These are phyloP conservation scores for Coemansia sp. DNA, from an alignment of 192 early-diverging fungal species.

Conservation along the genomic window DNA sequence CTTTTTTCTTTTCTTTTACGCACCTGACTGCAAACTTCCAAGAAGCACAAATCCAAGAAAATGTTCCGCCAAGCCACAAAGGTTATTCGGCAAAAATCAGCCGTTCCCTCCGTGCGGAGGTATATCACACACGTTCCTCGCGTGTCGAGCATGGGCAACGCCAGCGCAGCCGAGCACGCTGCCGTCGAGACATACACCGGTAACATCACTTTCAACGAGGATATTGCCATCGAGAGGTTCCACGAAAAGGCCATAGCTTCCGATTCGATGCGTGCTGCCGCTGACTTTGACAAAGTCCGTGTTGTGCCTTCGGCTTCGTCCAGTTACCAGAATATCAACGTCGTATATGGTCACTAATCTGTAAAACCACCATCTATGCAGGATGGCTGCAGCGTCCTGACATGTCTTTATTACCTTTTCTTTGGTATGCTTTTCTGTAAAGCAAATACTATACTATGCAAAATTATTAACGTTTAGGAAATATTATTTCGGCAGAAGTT, in stretches of 20 bases:
- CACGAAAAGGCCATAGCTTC: conserved; percentile 52
- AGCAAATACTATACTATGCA: no score
- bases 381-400: background rate
- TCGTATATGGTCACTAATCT: conserved; percentile 42
- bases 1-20: conserved; percentile 6
- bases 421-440: background rate
- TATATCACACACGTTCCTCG: conserved; percentile 39
- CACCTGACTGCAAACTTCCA: background rate
- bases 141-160: conserved; percentile 42
- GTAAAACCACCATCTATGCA: background rate
- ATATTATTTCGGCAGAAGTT: no score
- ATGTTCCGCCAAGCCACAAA: conserved; percentile 29
- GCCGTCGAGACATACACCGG: conserved; percentile 33
- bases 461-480: no score
- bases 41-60: background rate
- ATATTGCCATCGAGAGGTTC: conserved; percentile 46
- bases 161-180: conserved; percentile 33
- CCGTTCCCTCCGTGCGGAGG: conserved; percentile 6
- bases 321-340: conserved; percentile 38
- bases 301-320: conserved; percentile 45
- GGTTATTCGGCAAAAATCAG: conserved; percentile 3
- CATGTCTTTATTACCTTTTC: background rate
- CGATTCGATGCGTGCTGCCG: conserved; percentile 47
- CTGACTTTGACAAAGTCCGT: conserved; percentile 40
- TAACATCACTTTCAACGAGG: conserved; percentile 48